Conservation (phyloP, 345 rosid genomes). For the Eucalyptus pauciflora region DNA sequence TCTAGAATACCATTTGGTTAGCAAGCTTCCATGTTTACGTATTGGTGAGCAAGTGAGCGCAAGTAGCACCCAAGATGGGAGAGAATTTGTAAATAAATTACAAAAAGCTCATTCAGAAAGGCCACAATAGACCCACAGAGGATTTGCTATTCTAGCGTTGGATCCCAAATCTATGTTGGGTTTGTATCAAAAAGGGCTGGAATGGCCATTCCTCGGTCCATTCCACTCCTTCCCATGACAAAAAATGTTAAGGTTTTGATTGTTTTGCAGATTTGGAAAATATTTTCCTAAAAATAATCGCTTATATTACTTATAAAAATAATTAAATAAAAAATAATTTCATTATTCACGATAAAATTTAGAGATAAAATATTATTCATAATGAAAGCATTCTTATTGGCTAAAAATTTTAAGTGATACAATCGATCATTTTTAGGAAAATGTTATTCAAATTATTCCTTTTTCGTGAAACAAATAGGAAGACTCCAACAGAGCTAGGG, state of each 20-base stretch:
- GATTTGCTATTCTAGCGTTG: not conserved
- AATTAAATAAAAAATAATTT: too few species aligned
- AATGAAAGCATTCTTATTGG: not conserved
- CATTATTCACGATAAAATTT: fast-evolving
- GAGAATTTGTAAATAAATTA: not conserved
- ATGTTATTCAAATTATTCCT: too few species aligned
- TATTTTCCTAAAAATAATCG: too few species aligned
- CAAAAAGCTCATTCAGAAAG: not conserved
- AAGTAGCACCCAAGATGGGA: not conserved
- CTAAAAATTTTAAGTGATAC: not conserved
- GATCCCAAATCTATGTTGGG: not conserved
- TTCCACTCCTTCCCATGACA: not conserved
- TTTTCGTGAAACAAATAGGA: too few species aligned
- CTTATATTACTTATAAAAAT: too few species aligned
- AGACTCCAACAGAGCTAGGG: too few species aligned
- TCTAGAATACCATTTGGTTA: not conserved
- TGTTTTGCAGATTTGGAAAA: not conserved
- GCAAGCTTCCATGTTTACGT: not conserved
- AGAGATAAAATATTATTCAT: too few species aligned
- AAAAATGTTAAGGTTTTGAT: not conserved
- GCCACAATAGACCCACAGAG: not conserved
- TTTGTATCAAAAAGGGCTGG: not conserved
- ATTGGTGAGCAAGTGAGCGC: not conserved
- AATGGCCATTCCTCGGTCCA: not conserved
- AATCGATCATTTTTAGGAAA: not conserved